Percentiles rank a stretch among this genome's conserved stretches.
These are phyloP conservation scores for Penicillium angulare DNA, from an alignment of 495 filamentous ascomycete species.

Conservation along the genomic window DNA sequence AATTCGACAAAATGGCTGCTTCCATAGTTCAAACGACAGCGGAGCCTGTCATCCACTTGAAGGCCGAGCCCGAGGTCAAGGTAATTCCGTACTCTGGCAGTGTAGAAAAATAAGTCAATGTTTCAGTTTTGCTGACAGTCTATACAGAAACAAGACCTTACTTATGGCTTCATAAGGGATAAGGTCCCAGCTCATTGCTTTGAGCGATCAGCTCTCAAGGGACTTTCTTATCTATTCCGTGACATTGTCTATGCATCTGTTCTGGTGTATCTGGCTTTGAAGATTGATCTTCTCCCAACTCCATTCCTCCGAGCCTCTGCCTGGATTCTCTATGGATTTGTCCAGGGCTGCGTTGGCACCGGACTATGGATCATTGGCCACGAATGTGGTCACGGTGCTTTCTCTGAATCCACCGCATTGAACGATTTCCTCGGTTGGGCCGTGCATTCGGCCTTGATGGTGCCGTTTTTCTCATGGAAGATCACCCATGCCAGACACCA, in stretches of 20 bases:
- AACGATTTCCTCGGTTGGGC: conserved; percentile 70
- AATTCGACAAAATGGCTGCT: not conserved
- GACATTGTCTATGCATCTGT: conserved; percentile 18
- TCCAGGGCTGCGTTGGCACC: conserved; percentile 27
- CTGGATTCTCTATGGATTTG: conserved; percentile 21
- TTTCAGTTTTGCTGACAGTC: no score
- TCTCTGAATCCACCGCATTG: conserved; percentile 58
- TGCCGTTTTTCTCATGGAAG: conserved; percentile 77
- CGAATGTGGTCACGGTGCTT: conserved; percentile 55
- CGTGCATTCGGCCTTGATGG: conserved; percentile 61
- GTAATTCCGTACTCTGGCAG: conserved; percentile 3
- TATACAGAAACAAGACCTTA: conserved; percentile 13
- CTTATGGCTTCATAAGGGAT: conserved; percentile 16
- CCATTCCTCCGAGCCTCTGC: conserved; percentile 15
- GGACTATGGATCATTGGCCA: conserved; percentile 30
- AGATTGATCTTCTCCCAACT: conserved; percentile 24
- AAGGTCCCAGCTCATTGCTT: conserved; percentile 28
- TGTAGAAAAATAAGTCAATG: no score
- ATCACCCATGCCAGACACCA: conserved; percentile 73
- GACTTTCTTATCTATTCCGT: conserved; percentile 17
- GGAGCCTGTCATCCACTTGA: conserved; percentile 16
- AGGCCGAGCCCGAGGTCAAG: conserved; percentile 15
- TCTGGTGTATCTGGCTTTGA: conserved; percentile 19
- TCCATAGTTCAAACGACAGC: conserved; percentile 16
- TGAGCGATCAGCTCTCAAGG: conserved; percentile 20